Evolutionary conservation across 2,329 filamentous ascomycete genomes (phyloP), one percentile per base, ranked within the genome.

Genomic region (Xylariaceae sp.): DNA sequence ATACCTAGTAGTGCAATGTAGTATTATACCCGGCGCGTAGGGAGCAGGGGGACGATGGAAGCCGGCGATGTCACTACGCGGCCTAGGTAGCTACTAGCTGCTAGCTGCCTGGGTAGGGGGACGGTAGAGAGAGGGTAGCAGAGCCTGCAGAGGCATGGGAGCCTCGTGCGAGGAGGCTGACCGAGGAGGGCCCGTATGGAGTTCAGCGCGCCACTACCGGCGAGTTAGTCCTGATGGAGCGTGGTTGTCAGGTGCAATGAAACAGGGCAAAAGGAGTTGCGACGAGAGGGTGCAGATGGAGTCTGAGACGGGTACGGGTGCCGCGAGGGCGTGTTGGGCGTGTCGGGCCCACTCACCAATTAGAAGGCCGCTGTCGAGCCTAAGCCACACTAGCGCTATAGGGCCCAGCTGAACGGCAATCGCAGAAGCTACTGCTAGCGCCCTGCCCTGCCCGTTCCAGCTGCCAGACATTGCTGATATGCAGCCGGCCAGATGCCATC

Each of bases 121-220:
- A 32, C 8, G 15, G 40, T 22, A 48, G 40, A 29, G 32, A 39
- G 41, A 21, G 12, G n/a, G 45, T 19, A 37, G 45, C 8, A 5
- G 13, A n/a, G 42, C 9, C 39, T 12, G 47, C 41, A 36, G 15
- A 22, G 39, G 7, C 15, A 36, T 15, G 22, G 40, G 53, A 47
- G 45, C 48, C 44, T 48, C 45, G 39, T 44, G 43, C 36, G 42
- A 18, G 21, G 29, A 37, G 18, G 34, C 37, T 46, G 49, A 34
- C 40, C 26, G 57, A 56, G 52, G 47, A 51, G 43, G 48, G 46
- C 57, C 56, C 49, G 59, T 56, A 55, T 49, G 49, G 56, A 51
- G 61, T 59, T 67, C 65, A 66, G 65, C 64, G 57, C 65, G 65
- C 65, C 65, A 68, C 65, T 48, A 56, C 49, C 56, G 30, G 52